Base-by-base conservation (phyloP, 768 basidiomycete genomes). In the Tephrocybe sp. region DNA sequence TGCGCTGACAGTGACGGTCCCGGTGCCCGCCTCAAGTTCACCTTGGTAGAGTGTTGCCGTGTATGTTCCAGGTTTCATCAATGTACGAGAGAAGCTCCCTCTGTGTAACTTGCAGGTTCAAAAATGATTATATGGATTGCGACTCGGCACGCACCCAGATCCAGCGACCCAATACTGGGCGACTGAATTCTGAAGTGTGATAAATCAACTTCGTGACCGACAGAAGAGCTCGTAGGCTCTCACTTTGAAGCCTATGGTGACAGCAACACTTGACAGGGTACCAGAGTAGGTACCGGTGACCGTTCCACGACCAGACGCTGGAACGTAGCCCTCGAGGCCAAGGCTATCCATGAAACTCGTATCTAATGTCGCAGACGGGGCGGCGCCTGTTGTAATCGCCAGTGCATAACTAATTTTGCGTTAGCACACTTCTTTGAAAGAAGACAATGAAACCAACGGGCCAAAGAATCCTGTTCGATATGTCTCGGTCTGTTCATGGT, bases 1-100 rank as follows among this genome's bases (percentile, higher is more conserved):
- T 25, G 72, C 70, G 16, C 53, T 64, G 31, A 78, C 75, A 18
- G 64, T 65, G 32, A 78, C 76, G 38, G 59, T 66, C 22, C 69
- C 70, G 9, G 70, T 68, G n/a, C 69, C 74, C 21, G 70, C 71
- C 53, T 72, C 74, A 9, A 77, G 62, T 57, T 79, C 74, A 34
- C 72, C 73, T 58, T 78, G 69, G 57, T 65, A 77, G 18, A 78
- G 61, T 9, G 74, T 75, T 11, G 65, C 70, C 9, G 71, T 71
- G 54, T 78, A 79, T 28, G 73, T 76, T 5, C 77, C 76, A 11
- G 76, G 75, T 52, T 77, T 78, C 70, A 78, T 73, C 58, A 65
- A 53, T 8, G 70, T 72, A 15, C 73, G 69, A 9, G 67, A 70
- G 64, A 75, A 77, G 22, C 66, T 62, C 36, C 74, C 74, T 40